Percentiles rank a stretch among this genome's conserved stretches.
These are phyloP conservation scores for Podospora appendiculata DNA, from an alignment of 495 filamentous ascomycete species.

Conservation along the genomic window DNA sequence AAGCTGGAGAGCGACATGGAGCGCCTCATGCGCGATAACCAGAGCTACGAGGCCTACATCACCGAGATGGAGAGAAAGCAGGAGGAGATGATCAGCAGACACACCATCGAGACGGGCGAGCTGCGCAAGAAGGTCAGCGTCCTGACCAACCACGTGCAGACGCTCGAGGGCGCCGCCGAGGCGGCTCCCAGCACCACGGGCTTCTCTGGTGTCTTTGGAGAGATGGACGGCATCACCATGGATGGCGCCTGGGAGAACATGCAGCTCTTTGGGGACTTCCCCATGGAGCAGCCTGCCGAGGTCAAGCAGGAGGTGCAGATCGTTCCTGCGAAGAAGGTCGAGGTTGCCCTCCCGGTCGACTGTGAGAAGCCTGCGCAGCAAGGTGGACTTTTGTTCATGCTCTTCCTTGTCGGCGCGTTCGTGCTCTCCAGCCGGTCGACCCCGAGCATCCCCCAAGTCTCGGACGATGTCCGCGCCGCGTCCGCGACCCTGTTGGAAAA, in stretches of 20 bases:
- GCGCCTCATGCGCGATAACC: slow-evolving; percentile 57
- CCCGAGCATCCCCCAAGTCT: slow-evolving; percentile 71
- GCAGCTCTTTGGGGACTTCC: slow-evolving; percentile 60
- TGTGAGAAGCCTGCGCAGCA: slow-evolving; percentile 56
- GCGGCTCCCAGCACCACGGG: slow-evolving; percentile 48
- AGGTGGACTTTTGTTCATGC: slow-evolving; percentile 65
- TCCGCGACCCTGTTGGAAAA: slow-evolving; percentile 84
- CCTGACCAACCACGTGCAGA: slow-evolving; percentile 77
- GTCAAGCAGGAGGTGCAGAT: slow-evolving; percentile 50
- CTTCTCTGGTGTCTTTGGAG: slow-evolving; percentile 61
- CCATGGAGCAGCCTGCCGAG: slow-evolving; percentile 38
- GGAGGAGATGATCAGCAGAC: slow-evolving; percentile 78
- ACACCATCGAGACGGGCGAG: slow-evolving; percentile 90
- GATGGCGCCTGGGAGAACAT: slow-evolving; percentile 74
- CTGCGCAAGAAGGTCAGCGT: slow-evolving; percentile 93
- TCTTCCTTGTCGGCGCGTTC: slow-evolving; percentile 93
- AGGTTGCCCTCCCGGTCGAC: slow-evolving; percentile 42
- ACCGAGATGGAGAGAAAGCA: slow-evolving; percentile 75
- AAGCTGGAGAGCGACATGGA: slow-evolving; percentile 60
- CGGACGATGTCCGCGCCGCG: slow-evolving; percentile 87
- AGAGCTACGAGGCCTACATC: slow-evolving; percentile 67
- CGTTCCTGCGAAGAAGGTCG: slow-evolving; percentile 48
- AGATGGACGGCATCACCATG: slow-evolving; percentile 80
- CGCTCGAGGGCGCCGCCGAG: slow-evolving; percentile 61
- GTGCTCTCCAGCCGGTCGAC: slow-evolving; percentile 77